A percentile compares a stretch with the other conserved stretches of the same genome.
These are phyloP conservation scores for Fagus sylvatica DNA, from an alignment of 306 rosid genomes.

Conservation along the genomic window DNA sequence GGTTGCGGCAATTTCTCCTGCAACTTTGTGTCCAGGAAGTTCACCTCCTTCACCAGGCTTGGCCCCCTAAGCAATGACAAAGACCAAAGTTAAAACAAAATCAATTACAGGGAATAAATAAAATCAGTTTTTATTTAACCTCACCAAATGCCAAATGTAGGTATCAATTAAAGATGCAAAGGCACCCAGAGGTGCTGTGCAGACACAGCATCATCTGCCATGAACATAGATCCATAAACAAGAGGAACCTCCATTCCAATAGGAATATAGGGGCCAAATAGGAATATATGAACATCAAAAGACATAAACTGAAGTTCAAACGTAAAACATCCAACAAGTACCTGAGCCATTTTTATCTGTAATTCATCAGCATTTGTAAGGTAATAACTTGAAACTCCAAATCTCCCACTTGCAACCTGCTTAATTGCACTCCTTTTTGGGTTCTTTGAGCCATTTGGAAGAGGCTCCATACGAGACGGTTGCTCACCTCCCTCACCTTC, in stretches of 20 bases:
- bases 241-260: conserved; percentile 41
- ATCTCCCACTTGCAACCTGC: conserved; percentile 99
- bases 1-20: conserved; percentile 91
- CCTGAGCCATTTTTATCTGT: conserved; percentile 99
- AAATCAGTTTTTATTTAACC: conserved; percentile 19
- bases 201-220: conserved; percentile 60
- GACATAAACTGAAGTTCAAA: conserved; percentile 5
- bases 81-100: conserved; percentile 26
- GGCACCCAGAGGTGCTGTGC: conserved; percentile 67
- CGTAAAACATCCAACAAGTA: conserved; percentile 24
- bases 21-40: conserved; percentile 98
- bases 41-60: conserved; percentile 99
- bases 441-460: conserved; percentile 84
- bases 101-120: conserved; percentile 14
- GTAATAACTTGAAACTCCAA: conserved; percentile 97
- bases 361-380: conserved; percentile 95
- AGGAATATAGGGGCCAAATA: conserved; percentile 32
- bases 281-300: conserved; percentile 16
- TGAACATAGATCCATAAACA: conserved; percentile 51
- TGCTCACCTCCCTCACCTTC: conserved; percentile 99
- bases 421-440: conserved; percentile 96
- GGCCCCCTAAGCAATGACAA: conserved; percentile 76
- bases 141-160: conserved; percentile 51
- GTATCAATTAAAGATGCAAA: conserved; percentile 50
- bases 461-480: conserved; percentile 97